Conservation (phyloP, 75 land plant species). For the Pinus tabuliformis region DNA sequence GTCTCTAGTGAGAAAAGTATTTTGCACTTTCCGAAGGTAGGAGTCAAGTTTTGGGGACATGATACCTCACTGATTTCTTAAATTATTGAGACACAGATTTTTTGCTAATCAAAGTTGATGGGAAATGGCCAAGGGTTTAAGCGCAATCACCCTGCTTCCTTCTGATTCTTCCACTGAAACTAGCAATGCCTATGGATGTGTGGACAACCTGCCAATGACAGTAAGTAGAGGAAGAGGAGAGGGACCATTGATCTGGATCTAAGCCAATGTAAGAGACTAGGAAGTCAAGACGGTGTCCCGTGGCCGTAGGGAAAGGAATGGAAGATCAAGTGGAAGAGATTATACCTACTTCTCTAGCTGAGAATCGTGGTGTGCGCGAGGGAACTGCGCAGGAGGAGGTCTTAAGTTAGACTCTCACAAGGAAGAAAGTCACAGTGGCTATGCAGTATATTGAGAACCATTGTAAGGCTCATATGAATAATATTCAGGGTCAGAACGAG, state of each 20-base stretch:
- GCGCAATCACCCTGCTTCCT: too few species aligned
- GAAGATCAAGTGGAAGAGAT: conserved; percentile 2
- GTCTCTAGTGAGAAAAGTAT: too few species aligned
- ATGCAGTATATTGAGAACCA: conserved; percentile 96
- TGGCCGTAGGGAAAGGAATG: not conserved
- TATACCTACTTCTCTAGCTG: not conserved
- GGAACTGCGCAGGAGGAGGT: conserved; percentile 19
- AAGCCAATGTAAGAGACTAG: not conserved
- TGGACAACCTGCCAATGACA: not conserved
- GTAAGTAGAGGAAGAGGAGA: too few species aligned
- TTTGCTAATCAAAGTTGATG: too few species aligned
- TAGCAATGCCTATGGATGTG: not conserved
- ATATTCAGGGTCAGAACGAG: conserved; percentile 69
- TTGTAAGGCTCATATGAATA: conserved; percentile 90
- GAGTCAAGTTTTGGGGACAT: too few species aligned
- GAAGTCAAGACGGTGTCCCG: not conserved
- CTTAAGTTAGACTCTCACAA: conserved; percentile 45
- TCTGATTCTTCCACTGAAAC: too few species aligned
- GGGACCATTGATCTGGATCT: not conserved
- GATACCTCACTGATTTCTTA: too few species aligned
- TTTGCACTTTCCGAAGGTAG: too few species aligned
- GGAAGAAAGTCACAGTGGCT: conserved; percentile 89
- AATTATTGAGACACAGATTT: too few species aligned
- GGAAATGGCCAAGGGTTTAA: too few species aligned
- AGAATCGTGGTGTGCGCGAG: not conserved